Conservation (phyloP, 371 early-diverging fungal genomes). For the Syncephalastrum monosporum region DNA sequence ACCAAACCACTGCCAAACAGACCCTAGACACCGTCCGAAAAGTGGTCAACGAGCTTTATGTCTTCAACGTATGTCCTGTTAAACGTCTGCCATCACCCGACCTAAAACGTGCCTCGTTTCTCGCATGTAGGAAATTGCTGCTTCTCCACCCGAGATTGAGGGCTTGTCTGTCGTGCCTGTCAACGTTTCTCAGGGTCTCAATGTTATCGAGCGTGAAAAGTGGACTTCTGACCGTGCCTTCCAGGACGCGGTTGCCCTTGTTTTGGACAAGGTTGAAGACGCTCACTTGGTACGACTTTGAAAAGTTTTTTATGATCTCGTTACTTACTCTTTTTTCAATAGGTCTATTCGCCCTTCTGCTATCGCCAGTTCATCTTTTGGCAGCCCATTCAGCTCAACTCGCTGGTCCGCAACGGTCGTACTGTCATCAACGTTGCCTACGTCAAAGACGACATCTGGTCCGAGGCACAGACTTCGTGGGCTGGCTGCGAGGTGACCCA, state of each 20-base stretch:
- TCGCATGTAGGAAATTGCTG: constrained; percentile 41
- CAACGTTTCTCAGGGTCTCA: constrained; percentile 40
- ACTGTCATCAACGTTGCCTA: constrained; percentile 48
- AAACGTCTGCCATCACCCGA: not conserved
- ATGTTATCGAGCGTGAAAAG: constrained; percentile 39
- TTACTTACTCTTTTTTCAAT: constrained; percentile 1
- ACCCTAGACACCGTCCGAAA: constrained; percentile 47
- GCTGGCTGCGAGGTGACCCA: constrained; percentile 48
- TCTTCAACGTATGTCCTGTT: constrained; percentile 40
- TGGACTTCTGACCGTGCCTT: constrained; percentile 50
- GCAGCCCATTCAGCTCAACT: constrained; percentile 53
- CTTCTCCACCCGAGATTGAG: constrained; percentile 36
- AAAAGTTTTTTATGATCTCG: constrained; percentile 2
- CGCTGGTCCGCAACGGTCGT: constrained; percentile 38
- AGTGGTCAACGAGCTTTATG: constrained; percentile 46
- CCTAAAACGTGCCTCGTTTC: not conserved
- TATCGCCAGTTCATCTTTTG: constrained; percentile 54
- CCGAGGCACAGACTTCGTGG: constrained; percentile 46
- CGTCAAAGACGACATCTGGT: constrained; percentile 50
- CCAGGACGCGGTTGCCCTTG: constrained; percentile 48
- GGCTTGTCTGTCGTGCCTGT: constrained; percentile 44
- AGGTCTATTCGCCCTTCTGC: constrained; percentile 51
- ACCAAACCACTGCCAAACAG: constrained; percentile 37
- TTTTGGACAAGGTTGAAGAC: constrained; percentile 51
- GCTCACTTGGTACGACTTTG: constrained; percentile 41